A percentile compares a stretch with the other conserved stretches of the same genome.
Conservation (phyloP, 1,284 basidiomycete species). For the Ganoderma multipileum region DNA sequence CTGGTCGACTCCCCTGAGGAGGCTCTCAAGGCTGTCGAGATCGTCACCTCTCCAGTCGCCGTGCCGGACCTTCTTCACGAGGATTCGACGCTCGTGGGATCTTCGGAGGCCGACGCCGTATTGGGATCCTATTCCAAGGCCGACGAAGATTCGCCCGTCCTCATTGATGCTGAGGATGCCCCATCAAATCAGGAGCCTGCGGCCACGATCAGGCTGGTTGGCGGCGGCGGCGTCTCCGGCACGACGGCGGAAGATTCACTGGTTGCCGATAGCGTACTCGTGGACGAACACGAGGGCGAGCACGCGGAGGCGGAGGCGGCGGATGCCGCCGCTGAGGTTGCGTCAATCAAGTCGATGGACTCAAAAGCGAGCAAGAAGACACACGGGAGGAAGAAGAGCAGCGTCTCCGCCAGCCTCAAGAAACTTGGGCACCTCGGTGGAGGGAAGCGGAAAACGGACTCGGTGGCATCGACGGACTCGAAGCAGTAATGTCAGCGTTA, state of each 20-base stretch:
- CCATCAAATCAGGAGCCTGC: constrained; percentile 32
- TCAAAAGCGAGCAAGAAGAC: constrained; percentile 38
- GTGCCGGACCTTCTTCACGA: constrained; percentile 31
- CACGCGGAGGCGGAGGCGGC: constrained; percentile 12
- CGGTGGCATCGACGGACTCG: constrained; percentile 47
- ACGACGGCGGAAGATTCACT: constrained; percentile 45
- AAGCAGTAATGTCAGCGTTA: constrained; percentile 22
- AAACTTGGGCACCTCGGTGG: constrained; percentile 54
- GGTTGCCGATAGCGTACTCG: constrained; percentile 31
- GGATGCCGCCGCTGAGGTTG: constrained; percentile 25
- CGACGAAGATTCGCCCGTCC: constrained; percentile 34
- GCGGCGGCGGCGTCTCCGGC: constrained; percentile 52
- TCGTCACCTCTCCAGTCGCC: constrained; percentile 10
- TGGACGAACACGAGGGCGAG: constrained; percentile 33
- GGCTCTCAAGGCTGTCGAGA: constrained; percentile 4
- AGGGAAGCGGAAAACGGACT: constrained; percentile 61
- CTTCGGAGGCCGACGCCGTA: constrained; percentile 10
- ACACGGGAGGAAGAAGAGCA: constrained; percentile 59
- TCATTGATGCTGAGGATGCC: constrained; percentile 31
- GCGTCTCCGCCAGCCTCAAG: constrained; percentile 60
- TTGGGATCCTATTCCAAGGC: constrained; percentile 19
- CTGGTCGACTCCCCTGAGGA: constrained; percentile 19
- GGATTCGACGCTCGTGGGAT: constrained; percentile 20
- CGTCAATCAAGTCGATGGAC: constrained; percentile 38
- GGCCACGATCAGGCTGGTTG: constrained; percentile 63